phyloP scores from a whole-genome alignment of 108 stramenopile species.

The Aurantiochytrium sp. region DNA sequence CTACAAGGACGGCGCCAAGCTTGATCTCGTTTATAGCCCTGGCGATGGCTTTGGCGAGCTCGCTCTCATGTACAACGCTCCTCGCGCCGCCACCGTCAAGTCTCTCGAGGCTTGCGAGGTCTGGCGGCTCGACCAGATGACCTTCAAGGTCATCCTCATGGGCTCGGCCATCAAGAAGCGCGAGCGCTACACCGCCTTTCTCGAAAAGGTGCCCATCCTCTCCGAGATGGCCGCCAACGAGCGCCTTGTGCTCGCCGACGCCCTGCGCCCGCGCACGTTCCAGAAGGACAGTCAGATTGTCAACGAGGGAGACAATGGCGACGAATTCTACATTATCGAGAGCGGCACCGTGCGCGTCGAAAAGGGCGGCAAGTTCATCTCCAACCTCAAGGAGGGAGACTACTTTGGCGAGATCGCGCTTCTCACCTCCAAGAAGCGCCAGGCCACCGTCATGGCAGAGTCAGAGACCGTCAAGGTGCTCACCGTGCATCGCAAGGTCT shows the following conservation, averaged over 20 bases:
- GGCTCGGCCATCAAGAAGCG: background rate
- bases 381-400: conserved; percentile 11
- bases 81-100: conserved; percentile 73
- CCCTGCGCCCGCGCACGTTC: conserved; percentile 46
- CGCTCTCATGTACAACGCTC: conserved; percentile 82
- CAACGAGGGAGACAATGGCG: conserved; percentile 69
- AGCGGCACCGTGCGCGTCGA: conserved; percentile 41
- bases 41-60: conserved; percentile 76
- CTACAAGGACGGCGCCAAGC: background rate
- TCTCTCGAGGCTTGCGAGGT: conserved; percentile 39
- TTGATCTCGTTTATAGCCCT: background rate
- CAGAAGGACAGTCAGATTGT: conserved; percentile 66
- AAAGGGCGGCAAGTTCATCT: background rate
- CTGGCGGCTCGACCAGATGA: conserved; percentile 32
- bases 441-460: conserved; percentile 68
- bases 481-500: conserved; percentile 29
- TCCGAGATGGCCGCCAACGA: background rate
- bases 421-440: conserved; percentile 51
- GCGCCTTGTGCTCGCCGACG: conserved; percentile 9
- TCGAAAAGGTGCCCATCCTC: conserved; percentile 15
- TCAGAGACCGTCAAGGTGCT: conserved; percentile 11
- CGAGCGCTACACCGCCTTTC: background rate
- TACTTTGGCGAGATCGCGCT: conserved; percentile 66
- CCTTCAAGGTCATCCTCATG: conserved; percentile 34
- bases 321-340: conserved; percentile 79